phyloP scores from a whole-genome alignment of 352 stramenopile genomes.

The Pythium phragmiticola region DNA sequence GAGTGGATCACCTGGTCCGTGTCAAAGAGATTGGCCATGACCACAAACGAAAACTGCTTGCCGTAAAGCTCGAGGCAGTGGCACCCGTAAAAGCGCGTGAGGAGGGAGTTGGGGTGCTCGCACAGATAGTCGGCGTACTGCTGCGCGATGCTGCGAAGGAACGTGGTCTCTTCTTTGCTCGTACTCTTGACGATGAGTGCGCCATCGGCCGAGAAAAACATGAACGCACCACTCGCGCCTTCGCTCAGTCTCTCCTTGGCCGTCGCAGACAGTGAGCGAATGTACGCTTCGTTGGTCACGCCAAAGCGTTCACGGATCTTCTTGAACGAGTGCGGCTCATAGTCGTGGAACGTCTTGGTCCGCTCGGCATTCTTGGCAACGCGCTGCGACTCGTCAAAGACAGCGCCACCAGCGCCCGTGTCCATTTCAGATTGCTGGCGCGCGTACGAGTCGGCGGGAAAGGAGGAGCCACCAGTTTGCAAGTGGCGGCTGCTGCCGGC shows the following conservation, averaged over 20 bases:
- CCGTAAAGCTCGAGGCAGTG: conserved; percentile 90
- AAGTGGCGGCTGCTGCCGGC: conserved; percentile 18
- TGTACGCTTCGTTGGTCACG: conserved; percentile 83
- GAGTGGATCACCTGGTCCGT: conserved; percentile 81
- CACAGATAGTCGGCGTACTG: conserved; percentile 88
- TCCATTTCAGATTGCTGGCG: conserved; percentile 51
- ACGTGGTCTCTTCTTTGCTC: conserved; percentile 83
- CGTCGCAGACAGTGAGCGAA: conserved; percentile 79
- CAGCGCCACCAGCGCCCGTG: conserved; percentile 13
- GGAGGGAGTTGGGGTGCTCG: conserved; percentile 76
- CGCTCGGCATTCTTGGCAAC: conserved; percentile 69
- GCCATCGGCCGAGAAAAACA: conserved; percentile 90
- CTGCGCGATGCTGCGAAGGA: conserved; percentile 84
- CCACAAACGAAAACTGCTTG: conserved; percentile 90
- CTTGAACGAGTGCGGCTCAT: conserved; percentile 86
- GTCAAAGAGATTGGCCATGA: conserved; percentile 91
- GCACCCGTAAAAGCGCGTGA: conserved; percentile 90
- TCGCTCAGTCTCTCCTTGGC: conserved; percentile 88
- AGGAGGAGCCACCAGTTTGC: conserved; percentile 5
- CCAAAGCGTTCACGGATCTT: conserved; percentile 86
- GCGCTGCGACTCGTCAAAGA: conserved; percentile 74
- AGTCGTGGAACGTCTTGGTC: conserved; percentile 89
- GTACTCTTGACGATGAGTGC: conserved; percentile 92
- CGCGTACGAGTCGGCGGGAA: conserved; percentile 38
- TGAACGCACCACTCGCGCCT: conserved; percentile 88